phyloP scores from a whole-genome alignment of 202 grass and related monocot genomes.

The Dendrocalamus latiflorus region DNA sequence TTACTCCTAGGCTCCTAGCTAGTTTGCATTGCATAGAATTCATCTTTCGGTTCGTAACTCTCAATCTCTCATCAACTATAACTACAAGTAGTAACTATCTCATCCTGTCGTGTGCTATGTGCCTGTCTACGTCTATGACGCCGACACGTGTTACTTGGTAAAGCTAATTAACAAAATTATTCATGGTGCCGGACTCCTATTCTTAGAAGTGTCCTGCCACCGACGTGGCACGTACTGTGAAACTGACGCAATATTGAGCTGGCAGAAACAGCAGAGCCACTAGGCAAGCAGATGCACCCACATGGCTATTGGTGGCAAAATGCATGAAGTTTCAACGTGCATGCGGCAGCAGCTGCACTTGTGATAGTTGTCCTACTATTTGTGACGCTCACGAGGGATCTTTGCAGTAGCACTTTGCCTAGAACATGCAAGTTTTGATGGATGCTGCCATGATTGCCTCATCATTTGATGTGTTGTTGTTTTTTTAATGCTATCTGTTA shows the following conservation, averaged over 20 bases:
- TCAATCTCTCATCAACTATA: not conserved
- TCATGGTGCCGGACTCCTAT: not conserved
- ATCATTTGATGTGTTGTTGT: conserved; percentile 7
- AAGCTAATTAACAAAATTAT: not conserved
- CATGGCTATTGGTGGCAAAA: conserved; percentile 25
- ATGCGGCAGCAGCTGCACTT: not conserved
- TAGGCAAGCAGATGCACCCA: not conserved
- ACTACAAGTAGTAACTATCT: not conserved
- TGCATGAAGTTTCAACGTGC: conserved; percentile 28
- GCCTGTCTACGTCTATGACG: not conserved
- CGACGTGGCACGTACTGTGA: not conserved
- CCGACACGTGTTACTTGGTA: not conserved
- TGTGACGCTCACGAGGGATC: conserved; percentile 17
- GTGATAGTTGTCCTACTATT: conserved; percentile 18
- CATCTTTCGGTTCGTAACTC: not conserved
- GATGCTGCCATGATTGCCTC: conserved; percentile 16
- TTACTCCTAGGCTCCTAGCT: not conserved
- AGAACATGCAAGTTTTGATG: not conserved
- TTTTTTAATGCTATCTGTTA: conserved; percentile 14
- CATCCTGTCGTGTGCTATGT: not conserved
- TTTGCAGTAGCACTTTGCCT: conserved; percentile 4
- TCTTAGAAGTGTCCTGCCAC: conserved; percentile 20
- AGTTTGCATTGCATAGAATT: not conserved
- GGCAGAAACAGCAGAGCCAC: conserved; percentile 5
- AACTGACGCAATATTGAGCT: not conserved